These are phyloP conservation scores for Termitomyces titanicus DNA, from an alignment of 768 basidiomycete species.

Conservation along the genomic window DNA sequence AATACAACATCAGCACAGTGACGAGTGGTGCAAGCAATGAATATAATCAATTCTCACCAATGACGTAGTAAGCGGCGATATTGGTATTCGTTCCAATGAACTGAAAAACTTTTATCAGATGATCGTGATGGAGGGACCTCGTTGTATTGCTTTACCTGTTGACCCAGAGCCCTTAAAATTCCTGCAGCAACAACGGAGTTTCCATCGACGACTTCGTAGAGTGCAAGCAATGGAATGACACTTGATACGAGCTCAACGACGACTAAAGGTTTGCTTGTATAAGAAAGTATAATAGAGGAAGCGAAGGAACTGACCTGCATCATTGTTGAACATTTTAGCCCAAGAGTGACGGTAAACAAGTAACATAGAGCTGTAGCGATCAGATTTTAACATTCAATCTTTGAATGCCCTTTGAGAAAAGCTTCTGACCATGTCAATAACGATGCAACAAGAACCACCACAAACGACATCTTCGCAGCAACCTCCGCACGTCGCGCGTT, in stretches of 20 bases:
- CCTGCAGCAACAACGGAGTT: neutral
- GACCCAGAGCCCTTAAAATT: neutral
- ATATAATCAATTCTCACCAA: conserved; percentile 7
- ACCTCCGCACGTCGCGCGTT: conserved; percentile 1
- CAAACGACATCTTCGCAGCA: conserved; percentile 1
- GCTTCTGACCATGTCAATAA: neutral
- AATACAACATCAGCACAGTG: neutral
- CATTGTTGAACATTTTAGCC: conserved; percentile 6
- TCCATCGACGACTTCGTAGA: neutral
- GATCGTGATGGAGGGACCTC: neutral
- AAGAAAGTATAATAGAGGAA: neutral
- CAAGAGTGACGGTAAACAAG: conserved; percentile 1
- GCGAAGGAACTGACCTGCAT: neutral
- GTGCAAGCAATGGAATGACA: conserved; percentile 29
- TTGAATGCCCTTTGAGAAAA: too few relatives aligned
- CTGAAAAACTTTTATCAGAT: conserved; percentile 24
- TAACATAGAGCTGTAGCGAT: neutral
- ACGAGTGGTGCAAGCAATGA: neutral
- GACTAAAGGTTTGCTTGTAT: conserved; percentile 14
- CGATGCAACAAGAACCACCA: neutral
- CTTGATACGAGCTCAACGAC: conserved; percentile 39
- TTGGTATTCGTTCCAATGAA: conserved; percentile 51
- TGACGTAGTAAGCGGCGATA: conserved; percentile 8
- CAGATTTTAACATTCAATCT: neutral
- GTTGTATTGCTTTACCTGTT: neutral